Evolutionary conservation across 2,329 filamentous ascomycete species (phyloP).

Genomic region (Aureobasidium sp.): DNA sequence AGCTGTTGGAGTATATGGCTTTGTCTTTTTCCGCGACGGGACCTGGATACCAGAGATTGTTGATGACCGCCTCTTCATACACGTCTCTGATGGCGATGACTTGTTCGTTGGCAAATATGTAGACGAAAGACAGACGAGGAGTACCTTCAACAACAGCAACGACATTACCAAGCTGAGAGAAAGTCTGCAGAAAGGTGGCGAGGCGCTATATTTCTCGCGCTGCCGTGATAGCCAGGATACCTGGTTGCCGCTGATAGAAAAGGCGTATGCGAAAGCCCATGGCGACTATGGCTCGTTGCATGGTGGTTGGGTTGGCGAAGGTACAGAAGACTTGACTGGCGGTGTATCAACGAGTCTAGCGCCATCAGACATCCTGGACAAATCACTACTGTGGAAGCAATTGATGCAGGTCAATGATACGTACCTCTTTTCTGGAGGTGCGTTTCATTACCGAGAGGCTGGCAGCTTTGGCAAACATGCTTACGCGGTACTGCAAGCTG

Average conservation of each 20-base stretch:
- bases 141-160: slow-evolving; percentile 31
- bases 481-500: slow-evolving; percentile 53
- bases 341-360: slow-evolving; percentile 41
- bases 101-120: slow-evolving; percentile 33
- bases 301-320: slow-evolving; percentile 62
- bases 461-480: slow-evolving; percentile 53
- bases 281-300: slow-evolving; percentile 71
- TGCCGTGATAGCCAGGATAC: slow-evolving; percentile 67
- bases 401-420: slow-evolving; percentile 73
- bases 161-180: slow-evolving; percentile 31
- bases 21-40: slow-evolving; percentile 77
- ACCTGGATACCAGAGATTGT: slow-evolving; percentile 90
- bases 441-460: slow-evolving; percentile 33
- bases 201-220: slow-evolving; percentile 71
- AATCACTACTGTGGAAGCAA: slow-evolving; percentile 77
- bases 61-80: slow-evolving; percentile 83
- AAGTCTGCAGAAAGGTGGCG: slow-evolving; percentile 61
- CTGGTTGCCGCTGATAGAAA: slow-evolving; percentile 74
- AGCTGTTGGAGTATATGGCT: slow-evolving; percentile 73
- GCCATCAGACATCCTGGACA: slow-evolving; percentile 57
- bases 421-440: slow-evolving; percentile 68
- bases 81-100: slow-evolving; percentile 74
- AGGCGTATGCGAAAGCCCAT: slow-evolving; percentile 79
- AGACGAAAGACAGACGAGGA: background rate
- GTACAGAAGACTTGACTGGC: slow-evolving; percentile 51